Conservation (phyloP, 2,329 filamentous ascomycete genomes). For the Thielaviopsis ethacetica region DNA sequence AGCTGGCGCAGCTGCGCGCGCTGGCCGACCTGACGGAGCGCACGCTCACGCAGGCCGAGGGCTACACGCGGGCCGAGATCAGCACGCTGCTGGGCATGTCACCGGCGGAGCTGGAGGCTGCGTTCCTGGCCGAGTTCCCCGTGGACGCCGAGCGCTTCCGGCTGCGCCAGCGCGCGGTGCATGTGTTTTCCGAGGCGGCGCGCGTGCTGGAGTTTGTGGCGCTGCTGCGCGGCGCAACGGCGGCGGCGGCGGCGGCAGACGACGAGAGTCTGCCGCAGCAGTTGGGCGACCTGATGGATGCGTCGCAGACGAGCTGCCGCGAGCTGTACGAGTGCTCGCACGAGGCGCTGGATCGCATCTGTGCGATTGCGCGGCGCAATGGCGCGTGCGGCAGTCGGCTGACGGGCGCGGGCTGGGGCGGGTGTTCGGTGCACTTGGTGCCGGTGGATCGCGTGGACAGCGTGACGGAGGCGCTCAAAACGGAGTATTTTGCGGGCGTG, state of each 20-base stretch:
- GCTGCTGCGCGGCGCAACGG: slow-evolving; percentile 37
- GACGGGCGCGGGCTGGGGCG: slow-evolving; percentile 93
- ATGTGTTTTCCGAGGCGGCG: slow-evolving; percentile 80
- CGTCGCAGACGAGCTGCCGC: slow-evolving; percentile 75
- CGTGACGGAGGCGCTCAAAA: slow-evolving; percentile 62
- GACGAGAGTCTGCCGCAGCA: slow-evolving; percentile 38
- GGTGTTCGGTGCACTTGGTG: slow-evolving; percentile 86
- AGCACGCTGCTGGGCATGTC: slow-evolving; percentile 52
- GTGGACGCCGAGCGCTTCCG: slow-evolving; percentile 78
- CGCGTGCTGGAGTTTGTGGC: slow-evolving; percentile 73
- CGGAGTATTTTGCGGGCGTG: slow-evolving; percentile 65
- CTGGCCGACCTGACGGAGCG: slow-evolving; percentile 27
- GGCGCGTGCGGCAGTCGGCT: slow-evolving; percentile 74
- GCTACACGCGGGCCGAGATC: slow-evolving; percentile 80
- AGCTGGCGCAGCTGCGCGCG: slow-evolving; percentile 13
- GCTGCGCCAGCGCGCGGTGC: slow-evolving; percentile 71
- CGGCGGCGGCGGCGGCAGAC: no score
- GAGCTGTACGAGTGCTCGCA: slow-evolving; percentile 85
- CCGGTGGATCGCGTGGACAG: slow-evolving; percentile 64
- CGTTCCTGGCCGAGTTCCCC: slow-evolving; percentile 76
- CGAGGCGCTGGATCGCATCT: slow-evolving; percentile 81
- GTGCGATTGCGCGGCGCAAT: slow-evolving; percentile 56
- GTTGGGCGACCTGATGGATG: slow-evolving; percentile 73
- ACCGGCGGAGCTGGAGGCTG: slow-evolving; percentile 53
- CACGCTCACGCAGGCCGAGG: slow-evolving; percentile 60